A percentile compares a stretch with the other conserved stretches of the same genome.
phyloP scores from a whole-genome alignment of 768 basidiomycete species.

The Cystobasidium ongulense region DNA sequence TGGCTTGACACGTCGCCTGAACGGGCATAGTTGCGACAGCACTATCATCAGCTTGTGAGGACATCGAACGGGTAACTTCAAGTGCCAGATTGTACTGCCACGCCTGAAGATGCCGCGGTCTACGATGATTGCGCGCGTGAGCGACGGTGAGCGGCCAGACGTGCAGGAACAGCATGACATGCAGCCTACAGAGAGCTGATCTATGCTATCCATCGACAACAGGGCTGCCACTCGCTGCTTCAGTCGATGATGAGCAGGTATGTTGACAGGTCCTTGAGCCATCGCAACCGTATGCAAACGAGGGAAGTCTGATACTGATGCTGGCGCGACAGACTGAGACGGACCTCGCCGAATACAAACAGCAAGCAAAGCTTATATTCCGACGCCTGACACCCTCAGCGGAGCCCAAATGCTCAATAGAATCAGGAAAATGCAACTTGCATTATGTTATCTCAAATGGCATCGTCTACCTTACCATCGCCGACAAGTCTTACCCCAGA shows the following conservation, averaged over 20 bases:
- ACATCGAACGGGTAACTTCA: too few species aligned
- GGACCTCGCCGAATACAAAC: constrained; percentile 91
- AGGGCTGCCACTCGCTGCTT: constrained; percentile 40
- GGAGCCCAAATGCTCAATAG: constrained; percentile 93
- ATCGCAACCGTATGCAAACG: background rate
- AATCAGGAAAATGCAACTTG: constrained; percentile 86
- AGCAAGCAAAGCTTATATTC: constrained; percentile 94
- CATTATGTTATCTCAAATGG: constrained; percentile 92
- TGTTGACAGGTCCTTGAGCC: constrained; percentile 38
- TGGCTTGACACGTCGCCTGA: too few species aligned
- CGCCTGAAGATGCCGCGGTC: constrained; percentile 65
- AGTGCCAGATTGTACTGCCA: background rate
- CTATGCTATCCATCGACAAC: background rate
- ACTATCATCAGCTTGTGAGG: too few species aligned
- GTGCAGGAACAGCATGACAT: background rate
- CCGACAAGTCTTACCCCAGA: constrained; percentile 71
- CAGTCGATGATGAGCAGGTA: constrained; percentile 92
- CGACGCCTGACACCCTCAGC: constrained; percentile 85
- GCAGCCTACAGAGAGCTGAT: background rate
- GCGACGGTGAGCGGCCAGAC: constrained; percentile 51
- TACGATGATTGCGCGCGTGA: constrained; percentile 74
- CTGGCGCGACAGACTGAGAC: constrained; percentile 68
- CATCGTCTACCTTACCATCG: constrained; percentile 88
- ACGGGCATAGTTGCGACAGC: too few species aligned
- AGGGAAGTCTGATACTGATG: background rate